Percentiles rank a stretch among this genome's conserved stretches.
phyloP scores from a whole-genome alignment of 1,284 basidiomycete genomes.

The Boletus sp. region DNA sequence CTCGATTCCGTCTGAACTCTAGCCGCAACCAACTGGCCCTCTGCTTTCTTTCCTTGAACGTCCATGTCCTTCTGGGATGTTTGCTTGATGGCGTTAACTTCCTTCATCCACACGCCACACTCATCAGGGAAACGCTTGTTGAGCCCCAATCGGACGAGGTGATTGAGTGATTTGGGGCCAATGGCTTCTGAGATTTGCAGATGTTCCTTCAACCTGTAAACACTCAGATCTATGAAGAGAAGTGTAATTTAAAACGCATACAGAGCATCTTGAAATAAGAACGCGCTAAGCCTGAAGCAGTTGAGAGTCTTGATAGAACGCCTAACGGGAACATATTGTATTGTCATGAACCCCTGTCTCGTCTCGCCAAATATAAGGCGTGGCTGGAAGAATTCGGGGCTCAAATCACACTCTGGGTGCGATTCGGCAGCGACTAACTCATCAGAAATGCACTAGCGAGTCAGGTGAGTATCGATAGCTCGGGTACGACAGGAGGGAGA shows the following conservation, averaged over 20 bases:
- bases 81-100: constrained; percentile 16
- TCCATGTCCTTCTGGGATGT: constrained; percentile 11
- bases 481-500: neutral
- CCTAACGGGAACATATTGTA: constrained; percentile 29
- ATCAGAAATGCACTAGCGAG: constrained; percentile 25
- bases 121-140: constrained; percentile 34
- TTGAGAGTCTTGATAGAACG: constrained; percentile 13
- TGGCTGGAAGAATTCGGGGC: constrained; percentile 33
- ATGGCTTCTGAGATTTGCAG: constrained; percentile 38
- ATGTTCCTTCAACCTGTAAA: constrained; percentile 31
- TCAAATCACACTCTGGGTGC: constrained; percentile 29
- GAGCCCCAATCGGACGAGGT: constrained; percentile 41
- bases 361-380: constrained; percentile 41
- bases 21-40: constrained; percentile 15
- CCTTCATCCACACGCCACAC: constrained; percentile 33
- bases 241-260: constrained; percentile 11
- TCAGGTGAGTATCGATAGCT: neutral
- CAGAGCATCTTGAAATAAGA: constrained; percentile 29
- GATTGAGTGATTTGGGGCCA: constrained; percentile 32
- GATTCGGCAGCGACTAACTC: constrained; percentile 15
- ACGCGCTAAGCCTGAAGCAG: constrained; percentile 8
- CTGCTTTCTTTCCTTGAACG: constrained; percentile 17
- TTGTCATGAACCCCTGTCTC: constrained; percentile 39
- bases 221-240: constrained; percentile 5
- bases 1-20: constrained; percentile 22